A percentile compares a stretch with the other conserved stretches of the same genome.
phyloP scores from a whole-genome alignment of 2,329 filamentous ascomycete genomes.

The Achaetomium macrosporum region DNA sequence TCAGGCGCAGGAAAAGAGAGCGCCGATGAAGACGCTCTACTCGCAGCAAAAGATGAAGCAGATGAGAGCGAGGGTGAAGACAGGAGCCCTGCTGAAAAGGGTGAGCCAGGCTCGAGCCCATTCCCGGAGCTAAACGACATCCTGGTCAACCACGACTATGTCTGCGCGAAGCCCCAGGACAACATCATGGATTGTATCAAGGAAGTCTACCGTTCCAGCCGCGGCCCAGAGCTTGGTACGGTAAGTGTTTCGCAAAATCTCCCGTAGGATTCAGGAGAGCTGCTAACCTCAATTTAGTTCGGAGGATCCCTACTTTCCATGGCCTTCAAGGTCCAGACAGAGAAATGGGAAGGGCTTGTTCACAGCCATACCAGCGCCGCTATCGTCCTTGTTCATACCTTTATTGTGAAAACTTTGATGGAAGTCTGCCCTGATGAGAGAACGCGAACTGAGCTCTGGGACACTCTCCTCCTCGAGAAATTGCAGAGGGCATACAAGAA shows the following conservation, averaged over 20 bases:
- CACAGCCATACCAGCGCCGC: conserved; percentile 45
- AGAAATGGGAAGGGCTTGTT: conserved; percentile 47
- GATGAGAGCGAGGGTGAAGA: not conserved
- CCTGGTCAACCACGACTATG: conserved; percentile 24
- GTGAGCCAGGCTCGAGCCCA: conserved; percentile 16
- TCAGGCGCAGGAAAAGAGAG: not conserved
- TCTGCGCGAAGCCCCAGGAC: conserved; percentile 9
- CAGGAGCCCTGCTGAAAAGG: not conserved
- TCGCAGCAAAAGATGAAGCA: not conserved
- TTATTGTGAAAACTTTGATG: conserved; percentile 40
- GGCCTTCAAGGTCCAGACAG: conserved; percentile 48
- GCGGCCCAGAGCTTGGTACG: conserved; percentile 52
- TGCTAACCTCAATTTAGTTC: conserved; percentile 27
- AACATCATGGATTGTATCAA: conserved; percentile 42
- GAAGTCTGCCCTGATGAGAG: conserved; percentile 37
- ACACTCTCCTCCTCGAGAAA: conserved; percentile 39
- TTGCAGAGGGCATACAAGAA: conserved; percentile 40
- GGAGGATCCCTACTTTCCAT: conserved; percentile 35
- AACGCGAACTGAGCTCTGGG: conserved; percentile 39
- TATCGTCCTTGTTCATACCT: conserved; percentile 47
- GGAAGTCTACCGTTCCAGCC: conserved; percentile 36
- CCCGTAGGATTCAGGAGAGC: not conserved
- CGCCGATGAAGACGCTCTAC: not conserved
- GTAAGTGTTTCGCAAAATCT: conserved; percentile 32
- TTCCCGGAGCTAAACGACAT: conserved; percentile 20